Conservation (phyloP, 345 rosid genomes). For the Populus ilicifolia region DNA sequence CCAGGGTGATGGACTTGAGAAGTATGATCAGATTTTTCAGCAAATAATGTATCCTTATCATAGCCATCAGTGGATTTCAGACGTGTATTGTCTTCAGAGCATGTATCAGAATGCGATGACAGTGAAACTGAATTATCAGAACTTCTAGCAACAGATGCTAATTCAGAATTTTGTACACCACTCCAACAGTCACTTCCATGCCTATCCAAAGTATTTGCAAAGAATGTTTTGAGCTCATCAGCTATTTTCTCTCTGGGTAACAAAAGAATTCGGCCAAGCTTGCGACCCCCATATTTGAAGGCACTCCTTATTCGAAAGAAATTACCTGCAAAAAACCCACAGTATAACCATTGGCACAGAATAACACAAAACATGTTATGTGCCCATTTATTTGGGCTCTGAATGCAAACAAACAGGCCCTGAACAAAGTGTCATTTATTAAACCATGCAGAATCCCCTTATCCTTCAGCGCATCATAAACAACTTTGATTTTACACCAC, state of each 20-base stretch:
- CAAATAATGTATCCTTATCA: not conserved
- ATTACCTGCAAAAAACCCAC: conserved; percentile 45
- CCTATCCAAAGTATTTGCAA: conserved; percentile 40
- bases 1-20: not conserved
- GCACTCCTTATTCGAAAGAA: conserved; percentile 84
- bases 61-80: conserved; percentile 4
- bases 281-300: conserved; percentile 81
- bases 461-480: not conserved
- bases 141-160: conserved; percentile 4
- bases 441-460: not conserved
- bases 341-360: not conserved
- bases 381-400: not conserved
- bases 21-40: not conserved
- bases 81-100: conserved; percentile 7
- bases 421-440: not conserved
- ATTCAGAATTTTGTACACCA: not conserved
- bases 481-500: not conserved
- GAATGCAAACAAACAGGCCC: not conserved
- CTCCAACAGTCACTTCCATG: conserved; percentile 17
- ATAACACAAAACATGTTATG: not conserved
- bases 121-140: conserved; percentile 2
- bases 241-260: conserved; percentile 49
- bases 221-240: conserved; percentile 60
- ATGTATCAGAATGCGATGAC: conserved; percentile 9
- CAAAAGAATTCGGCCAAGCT: conserved; percentile 62